Evolutionary conservation across 1,284 basidiomycete species (phyloP), one percentile per base, ranked within the genome.

Genomic region (Cryptococcus sp.): DNA sequence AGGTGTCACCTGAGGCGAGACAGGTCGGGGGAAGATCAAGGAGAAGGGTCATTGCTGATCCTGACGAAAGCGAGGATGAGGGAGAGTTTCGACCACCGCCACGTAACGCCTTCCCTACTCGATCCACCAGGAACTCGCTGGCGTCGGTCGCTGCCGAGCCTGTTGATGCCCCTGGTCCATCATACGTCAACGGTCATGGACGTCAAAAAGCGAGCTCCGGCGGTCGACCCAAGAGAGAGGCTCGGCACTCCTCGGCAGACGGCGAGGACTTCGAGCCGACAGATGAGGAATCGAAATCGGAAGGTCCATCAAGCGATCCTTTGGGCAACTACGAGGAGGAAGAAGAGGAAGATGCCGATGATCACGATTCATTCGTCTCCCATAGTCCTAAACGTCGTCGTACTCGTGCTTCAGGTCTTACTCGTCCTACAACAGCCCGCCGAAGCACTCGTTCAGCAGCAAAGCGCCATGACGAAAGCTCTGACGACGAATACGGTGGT

Each of bases 51-150:
- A 65, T 68, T 23, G 27, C 62, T 20, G 63, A 70, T 59, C 69
- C 68, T 5, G 75, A 73, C 25, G 74, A 74, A 5, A 74, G 77
- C 16, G 71, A 70, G 11, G 61, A 70, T 23, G 60, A 64, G 16
- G 65, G 65, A 25, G 62, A 61, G 13, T 57, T 61, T 6, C 50
- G 27, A 4, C 63, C 58, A 13, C 62, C 64, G 1, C 50, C 56
- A 10, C 44, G 70, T 27, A 64, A 64, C 19, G 23, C 65, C 22
- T 68, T 72, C 52, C 68, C 70, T 2, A 23, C 66, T 3, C 44
- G 68, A 47, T n/a, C 51, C 3, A 64, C 64, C 0, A 45, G 64
- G 35, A 54, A 51, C 17, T 61, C 63, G 1, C 10, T 60, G 10
- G 58, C 45, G 25, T 54, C 56, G 1, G 50, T 35, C 31, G 13